Percentiles rank a stretch among this genome's conserved stretches.
Conservation (phyloP, 257 asterid genomes). For the Oldenlandia corymbosa region DNA sequence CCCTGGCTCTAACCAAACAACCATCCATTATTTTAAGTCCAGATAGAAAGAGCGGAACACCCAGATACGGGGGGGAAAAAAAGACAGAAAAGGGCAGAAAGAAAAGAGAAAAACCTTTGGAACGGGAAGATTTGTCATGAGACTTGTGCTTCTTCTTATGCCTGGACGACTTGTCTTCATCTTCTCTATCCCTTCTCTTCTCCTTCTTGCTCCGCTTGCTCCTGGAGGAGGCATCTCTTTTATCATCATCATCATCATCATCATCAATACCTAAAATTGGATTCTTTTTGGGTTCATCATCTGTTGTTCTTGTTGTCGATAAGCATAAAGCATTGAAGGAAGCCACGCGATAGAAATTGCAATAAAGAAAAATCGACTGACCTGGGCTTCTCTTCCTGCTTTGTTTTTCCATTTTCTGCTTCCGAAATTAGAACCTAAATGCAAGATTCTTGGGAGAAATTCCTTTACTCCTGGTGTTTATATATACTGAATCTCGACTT, state of each 20-base stretch:
- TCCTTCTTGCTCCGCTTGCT: conserved; percentile 1
- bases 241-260: too few species aligned
- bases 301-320: too few species aligned
- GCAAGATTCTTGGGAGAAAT: neutral
- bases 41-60: too few species aligned
- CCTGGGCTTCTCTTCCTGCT: conserved; percentile 18
- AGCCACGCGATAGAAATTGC: too few species aligned
- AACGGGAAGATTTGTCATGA: conserved; percentile 17
- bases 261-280: neutral
- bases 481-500: too few species aligned
- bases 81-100: neutral
- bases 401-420: neutral
- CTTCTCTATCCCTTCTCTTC: conserved; percentile 3
- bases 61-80: too few species aligned
- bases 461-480: neutral
- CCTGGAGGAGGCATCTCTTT: neutral
- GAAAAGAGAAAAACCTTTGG: conserved; percentile 8
- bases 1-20: too few species aligned
- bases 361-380: neutral
- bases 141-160: conserved; percentile 10
- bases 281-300: conserved; percentile 10
- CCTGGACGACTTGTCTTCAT: conserved; percentile 11
- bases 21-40: too few species aligned
- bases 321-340: too few species aligned
- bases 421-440: too few species aligned